Conservation (phyloP, 2,329 filamentous ascomycete species). For the Talaromyces sp. region DNA sequence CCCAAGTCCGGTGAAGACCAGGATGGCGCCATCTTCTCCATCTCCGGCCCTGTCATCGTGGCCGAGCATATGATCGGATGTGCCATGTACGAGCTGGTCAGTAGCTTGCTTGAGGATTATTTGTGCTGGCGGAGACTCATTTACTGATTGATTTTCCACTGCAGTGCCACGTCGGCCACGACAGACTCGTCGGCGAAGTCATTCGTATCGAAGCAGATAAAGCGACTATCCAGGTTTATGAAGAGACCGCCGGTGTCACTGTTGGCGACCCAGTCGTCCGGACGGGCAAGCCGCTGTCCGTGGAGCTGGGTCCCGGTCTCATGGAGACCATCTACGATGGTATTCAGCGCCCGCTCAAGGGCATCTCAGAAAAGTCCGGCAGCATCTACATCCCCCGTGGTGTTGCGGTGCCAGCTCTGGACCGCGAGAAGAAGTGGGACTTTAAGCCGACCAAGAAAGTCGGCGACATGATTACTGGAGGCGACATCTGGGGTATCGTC, state of each 20-base stretch:
- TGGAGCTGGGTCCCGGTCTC: conserved; percentile 92
- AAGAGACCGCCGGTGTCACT: conserved; percentile 94
- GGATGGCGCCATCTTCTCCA: conserved; percentile 63
- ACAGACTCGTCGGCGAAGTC: conserved; percentile 90
- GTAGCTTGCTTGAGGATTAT: conserved; percentile 19
- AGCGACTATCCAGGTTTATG: conserved; percentile 97
- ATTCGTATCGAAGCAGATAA: conserved; percentile 96
- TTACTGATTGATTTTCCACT: conserved; percentile 1
- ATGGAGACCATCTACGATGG: conserved; percentile 99
- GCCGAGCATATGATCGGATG: conserved; percentile 98
- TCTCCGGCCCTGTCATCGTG: conserved; percentile 84
- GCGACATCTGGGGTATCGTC: conserved; percentile 91
- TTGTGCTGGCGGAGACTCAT: neutral
- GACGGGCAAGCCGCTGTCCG: conserved; percentile 92
- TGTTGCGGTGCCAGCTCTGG: conserved; percentile 78
- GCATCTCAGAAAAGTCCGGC: conserved; percentile 68
- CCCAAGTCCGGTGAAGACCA: conserved; percentile 48
- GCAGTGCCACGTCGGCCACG: conserved; percentile 85
- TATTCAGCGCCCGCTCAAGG: conserved; percentile 89
- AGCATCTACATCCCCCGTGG: conserved; percentile 98
- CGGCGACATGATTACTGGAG: conserved; percentile 92
- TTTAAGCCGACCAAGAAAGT: conserved; percentile 86
- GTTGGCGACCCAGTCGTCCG: conserved; percentile 88
- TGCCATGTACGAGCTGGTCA: conserved; percentile 98
- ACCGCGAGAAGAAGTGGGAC: conserved; percentile 92